These are phyloP conservation scores for Porcisia deanei DNA, from an alignment of 208 protist species.

Conservation along the genomic window DNA sequence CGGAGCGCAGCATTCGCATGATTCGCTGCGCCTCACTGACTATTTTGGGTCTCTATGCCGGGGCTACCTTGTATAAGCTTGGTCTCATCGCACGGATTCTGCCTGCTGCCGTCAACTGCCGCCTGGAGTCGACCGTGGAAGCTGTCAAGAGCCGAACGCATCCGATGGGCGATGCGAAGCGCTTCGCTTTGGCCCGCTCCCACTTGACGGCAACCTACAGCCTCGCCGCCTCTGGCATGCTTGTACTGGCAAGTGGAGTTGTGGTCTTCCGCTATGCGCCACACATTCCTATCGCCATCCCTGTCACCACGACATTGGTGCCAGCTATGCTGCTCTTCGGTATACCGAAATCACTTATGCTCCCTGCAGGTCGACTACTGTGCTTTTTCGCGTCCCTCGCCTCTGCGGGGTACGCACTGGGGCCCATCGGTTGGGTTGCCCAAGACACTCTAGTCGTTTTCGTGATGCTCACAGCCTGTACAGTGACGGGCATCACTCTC, in stretches of 20 bases:
- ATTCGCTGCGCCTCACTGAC: slow-evolving; percentile 52
- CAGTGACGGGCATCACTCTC: slow-evolving; percentile 67
- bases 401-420: slow-evolving; percentile 66
- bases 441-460: slow-evolving; percentile 68
- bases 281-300: slow-evolving; percentile 53
- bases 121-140: slow-evolving; percentile 52
- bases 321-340: slow-evolving; percentile 46
- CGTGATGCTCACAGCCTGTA: slow-evolving; percentile 54
- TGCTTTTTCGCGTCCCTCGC: slow-evolving; percentile 49
- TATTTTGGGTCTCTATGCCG: slow-evolving; percentile 58
- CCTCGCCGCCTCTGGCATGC: slow-evolving; percentile 52
- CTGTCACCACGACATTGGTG: slow-evolving; percentile 48
- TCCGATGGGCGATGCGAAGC: slow-evolving; percentile 51
- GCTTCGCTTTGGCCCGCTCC: slow-evolving; percentile 43
- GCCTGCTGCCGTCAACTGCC: slow-evolving; percentile 15
- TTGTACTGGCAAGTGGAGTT: slow-evolving; percentile 41
- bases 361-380: slow-evolving; percentile 33
- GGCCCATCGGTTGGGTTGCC: slow-evolving; percentile 76
- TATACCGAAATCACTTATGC: slow-evolving; percentile 46
- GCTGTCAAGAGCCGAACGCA: slow-evolving; percentile 56
- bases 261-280: slow-evolving; percentile 49
- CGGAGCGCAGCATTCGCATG: slow-evolving; percentile 8
- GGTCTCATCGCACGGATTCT: slow-evolving; percentile 52
- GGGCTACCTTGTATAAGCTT: slow-evolving; percentile 57
- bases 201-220: slow-evolving; percentile 66